phyloP scores from a whole-genome alignment of 176 grass and related monocot species.

The Olyra latifolia region DNA sequence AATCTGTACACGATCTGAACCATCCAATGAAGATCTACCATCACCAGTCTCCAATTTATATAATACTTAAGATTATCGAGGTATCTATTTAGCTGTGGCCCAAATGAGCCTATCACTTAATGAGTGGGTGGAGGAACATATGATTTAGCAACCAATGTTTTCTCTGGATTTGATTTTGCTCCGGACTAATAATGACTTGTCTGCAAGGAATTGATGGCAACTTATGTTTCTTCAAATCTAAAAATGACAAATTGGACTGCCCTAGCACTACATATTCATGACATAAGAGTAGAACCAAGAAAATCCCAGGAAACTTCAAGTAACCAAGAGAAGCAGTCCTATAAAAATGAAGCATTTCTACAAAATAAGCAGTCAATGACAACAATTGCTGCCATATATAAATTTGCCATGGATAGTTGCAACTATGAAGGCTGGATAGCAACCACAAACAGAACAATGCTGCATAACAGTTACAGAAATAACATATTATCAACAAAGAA shows the following conservation, averaged over 20 bases:
- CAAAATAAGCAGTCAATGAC: not conserved
- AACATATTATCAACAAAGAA: not conserved
- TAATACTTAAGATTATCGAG: not conserved
- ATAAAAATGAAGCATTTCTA: constrained; percentile 5
- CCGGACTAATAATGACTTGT: not conserved
- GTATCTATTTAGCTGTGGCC: not conserved
- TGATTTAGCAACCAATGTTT: not conserved
- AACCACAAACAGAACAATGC: constrained; percentile 3
- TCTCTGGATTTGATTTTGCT: not conserved
- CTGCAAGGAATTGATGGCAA: not conserved
- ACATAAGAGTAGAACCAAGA: not conserved
- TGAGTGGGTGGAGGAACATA: not conserved
- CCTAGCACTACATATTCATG: not conserved
- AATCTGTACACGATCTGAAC: no score
- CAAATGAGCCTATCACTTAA: not conserved
- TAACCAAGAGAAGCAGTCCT: not conserved
- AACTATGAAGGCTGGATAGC: not conserved
- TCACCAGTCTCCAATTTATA: not conserved
- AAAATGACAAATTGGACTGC: not conserved
- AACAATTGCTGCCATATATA: not conserved
- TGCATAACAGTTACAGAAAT: not conserved
- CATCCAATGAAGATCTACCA: no score
- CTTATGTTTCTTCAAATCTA: not conserved
- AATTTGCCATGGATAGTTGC: not conserved
- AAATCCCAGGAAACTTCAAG: not conserved